phyloP scores from a whole-genome alignment of 2,329 filamentous ascomycete genomes.

The Trichocomaceae sp. region DNA sequence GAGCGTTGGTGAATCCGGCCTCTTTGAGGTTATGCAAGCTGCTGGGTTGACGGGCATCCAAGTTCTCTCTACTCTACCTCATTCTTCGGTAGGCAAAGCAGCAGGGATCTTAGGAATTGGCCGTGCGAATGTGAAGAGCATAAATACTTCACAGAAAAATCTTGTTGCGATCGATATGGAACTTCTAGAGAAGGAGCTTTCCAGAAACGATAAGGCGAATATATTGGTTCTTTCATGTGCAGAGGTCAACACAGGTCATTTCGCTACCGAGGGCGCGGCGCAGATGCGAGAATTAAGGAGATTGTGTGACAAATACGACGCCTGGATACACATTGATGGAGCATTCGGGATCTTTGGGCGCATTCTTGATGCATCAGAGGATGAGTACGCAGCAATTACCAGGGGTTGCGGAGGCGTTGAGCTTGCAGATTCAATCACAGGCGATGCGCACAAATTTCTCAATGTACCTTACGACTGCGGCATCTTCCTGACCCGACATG shows the following conservation, averaged over 20 bases:
- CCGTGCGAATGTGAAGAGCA: conserved; percentile 57
- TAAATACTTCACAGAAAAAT: conserved; percentile 40
- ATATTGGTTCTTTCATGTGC: conserved; percentile 78
- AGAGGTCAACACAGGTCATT: conserved; percentile 85
- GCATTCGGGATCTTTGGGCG: conserved; percentile 82
- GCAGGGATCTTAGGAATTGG: conserved; percentile 77
- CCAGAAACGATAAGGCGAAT: conserved; percentile 50
- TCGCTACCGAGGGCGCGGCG: conserved; percentile 54
- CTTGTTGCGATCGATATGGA: conserved; percentile 66
- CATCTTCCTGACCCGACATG: conserved; percentile 71
- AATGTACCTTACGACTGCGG: conserved; percentile 94
- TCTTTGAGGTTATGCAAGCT: conserved; percentile 58
- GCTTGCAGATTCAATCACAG: conserved; percentile 77
- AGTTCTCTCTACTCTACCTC: conserved; percentile 71
- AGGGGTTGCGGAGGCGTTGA: conserved; percentile 59
- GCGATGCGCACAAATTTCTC: conserved; percentile 84
- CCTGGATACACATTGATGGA: conserved; percentile 87
- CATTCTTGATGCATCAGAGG: conserved; percentile 47
- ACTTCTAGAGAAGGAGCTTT: conserved; percentile 56
- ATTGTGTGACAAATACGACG: conserved; percentile 64
- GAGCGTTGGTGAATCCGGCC: conserved; percentile 62
- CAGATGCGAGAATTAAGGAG: conserved; percentile 59
- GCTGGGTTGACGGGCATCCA: conserved; percentile 64
- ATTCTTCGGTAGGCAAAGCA: conserved; percentile 79
- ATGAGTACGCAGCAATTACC: conserved; percentile 52